Conservation (phyloP, 345 rosid genomes). For the Populus euphratica region DNA sequence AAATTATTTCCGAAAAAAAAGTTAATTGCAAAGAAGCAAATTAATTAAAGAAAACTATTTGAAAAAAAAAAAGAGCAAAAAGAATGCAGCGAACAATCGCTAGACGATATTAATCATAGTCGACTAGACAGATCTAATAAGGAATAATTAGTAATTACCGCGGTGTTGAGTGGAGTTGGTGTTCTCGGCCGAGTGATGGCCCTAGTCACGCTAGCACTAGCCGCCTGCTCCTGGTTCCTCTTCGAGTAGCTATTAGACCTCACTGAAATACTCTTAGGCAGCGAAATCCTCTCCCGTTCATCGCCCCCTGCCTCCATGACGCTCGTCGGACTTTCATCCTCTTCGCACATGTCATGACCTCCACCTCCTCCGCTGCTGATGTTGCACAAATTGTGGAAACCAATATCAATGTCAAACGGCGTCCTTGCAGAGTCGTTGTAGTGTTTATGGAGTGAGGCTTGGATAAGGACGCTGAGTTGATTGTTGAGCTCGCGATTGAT, state of each 20-base stretch:
- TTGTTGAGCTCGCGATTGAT: slow-evolving; percentile 59
- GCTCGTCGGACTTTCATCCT: slow-evolving; percentile 42
- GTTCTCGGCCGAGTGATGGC: slow-evolving; percentile 24
- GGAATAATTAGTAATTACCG: slow-evolving; percentile 7
- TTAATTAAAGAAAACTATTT: too few relatives aligned
- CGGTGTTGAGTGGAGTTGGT: slow-evolving; percentile 18
- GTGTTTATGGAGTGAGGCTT: slow-evolving; percentile 36
- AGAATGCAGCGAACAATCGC: too few relatives aligned
- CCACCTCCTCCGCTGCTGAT: slow-evolving; percentile 12
- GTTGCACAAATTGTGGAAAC: slow-evolving; percentile 23
- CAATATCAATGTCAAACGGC: slow-evolving; percentile 40
- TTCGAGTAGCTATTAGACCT: slow-evolving; percentile 52
- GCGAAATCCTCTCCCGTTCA: slow-evolving; percentile 36
- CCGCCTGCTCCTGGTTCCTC: slow-evolving; percentile 22
- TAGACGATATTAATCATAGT: too few relatives aligned
- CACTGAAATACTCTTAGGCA: slow-evolving; percentile 78
- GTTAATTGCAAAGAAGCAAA: too few relatives aligned
- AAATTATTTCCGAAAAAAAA: too few relatives aligned
- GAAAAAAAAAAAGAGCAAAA: too few relatives aligned
- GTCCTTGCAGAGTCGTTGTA: slow-evolving; percentile 12
- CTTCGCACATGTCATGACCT: slow-evolving; percentile 15
- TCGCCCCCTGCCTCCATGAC: slow-evolving; percentile 24
- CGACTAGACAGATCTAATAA: neutral
- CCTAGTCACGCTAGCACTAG: slow-evolving; percentile 16
- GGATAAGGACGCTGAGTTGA: slow-evolving; percentile 42